Conservation (phyloP, 2,329 filamentous ascomycete genomes). For the Penicillium capsulatum region DNA sequence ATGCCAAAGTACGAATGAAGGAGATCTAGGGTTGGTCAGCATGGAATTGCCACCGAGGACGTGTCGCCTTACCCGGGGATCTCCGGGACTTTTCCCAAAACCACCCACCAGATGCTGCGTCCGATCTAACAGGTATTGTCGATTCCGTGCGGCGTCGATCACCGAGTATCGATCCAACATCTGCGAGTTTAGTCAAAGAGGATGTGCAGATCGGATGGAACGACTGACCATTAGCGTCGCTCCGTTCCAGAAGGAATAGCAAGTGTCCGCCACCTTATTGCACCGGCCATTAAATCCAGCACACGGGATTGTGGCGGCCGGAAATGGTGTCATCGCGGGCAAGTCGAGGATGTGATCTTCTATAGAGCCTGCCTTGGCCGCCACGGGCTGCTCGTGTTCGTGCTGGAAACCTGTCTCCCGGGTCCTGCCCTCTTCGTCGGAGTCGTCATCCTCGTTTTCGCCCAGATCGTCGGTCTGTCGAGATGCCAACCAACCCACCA, state of each 20-base stretch:
- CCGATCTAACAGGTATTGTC: constrained; percentile 76
- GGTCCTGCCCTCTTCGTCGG: constrained; percentile 1
- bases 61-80: constrained; percentile 57
- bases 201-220: background rate
- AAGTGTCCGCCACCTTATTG: constrained; percentile 92
- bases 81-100: constrained; percentile 68
- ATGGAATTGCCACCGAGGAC: constrained; percentile 1
- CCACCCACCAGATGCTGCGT: constrained; percentile 84
- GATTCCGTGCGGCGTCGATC: constrained; percentile 57
- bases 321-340: constrained; percentile 21
- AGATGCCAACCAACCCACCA: constrained; percentile 56
- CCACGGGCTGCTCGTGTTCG: constrained; percentile 2
- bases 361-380: constrained; percentile 15
- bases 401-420: background rate
- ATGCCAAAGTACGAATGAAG: constrained; percentile 89
- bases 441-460: constrained; percentile 14
- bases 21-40: constrained; percentile 52
- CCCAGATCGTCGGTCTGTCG: constrained; percentile 59
- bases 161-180: constrained; percentile 57
- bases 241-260: constrained; percentile 89
- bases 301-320: constrained; percentile 41
- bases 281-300: constrained; percentile 84
- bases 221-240: constrained; percentile 54
- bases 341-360: constrained; percentile 28
- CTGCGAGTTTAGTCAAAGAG: constrained; percentile 32